Conservation (phyloP, 805 yeast species). For the Candida qinlingensis region DNA sequence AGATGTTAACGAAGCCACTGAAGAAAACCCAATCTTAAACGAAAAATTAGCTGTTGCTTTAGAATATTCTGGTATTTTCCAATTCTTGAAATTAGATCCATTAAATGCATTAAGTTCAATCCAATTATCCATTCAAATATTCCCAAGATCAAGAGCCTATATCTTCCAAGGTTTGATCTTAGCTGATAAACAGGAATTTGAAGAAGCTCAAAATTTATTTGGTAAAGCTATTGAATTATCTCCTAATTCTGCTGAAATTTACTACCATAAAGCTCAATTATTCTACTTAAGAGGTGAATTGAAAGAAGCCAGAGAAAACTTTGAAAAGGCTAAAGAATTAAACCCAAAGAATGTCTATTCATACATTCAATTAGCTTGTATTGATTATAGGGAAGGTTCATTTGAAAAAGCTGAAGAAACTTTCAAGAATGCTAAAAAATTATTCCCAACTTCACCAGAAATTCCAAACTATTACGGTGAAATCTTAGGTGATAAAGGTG, state of each 20-base stretch:
- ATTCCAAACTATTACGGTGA: constrained; percentile 96
- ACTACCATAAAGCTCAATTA: constrained; percentile 93
- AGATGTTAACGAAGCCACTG: constrained; percentile 18
- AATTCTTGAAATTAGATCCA: constrained; percentile 73
- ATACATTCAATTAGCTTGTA: constrained; percentile 88
- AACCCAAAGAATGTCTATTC: constrained; percentile 78
- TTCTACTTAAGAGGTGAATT: constrained; percentile 76
- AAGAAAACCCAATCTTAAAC: constrained; percentile 25
- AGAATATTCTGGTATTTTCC: constrained; percentile 80
- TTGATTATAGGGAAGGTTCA: constrained; percentile 72
- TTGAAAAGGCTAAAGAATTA: constrained; percentile 66
- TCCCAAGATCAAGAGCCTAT: constrained; percentile 78
- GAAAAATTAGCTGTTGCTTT: constrained; percentile 61
- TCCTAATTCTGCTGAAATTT: constrained; percentile 71
- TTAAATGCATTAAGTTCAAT: constrained; percentile 59
- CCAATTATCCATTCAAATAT: constrained; percentile 55
- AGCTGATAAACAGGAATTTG: constrained; percentile 76
- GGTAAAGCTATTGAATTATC: constrained; percentile 64
- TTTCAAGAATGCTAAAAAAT: constrained; percentile 63
- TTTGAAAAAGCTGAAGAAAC: constrained; percentile 53
- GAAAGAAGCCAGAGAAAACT: constrained; percentile 65
- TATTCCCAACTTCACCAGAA: constrained; percentile 84
- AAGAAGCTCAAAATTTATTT: constrained; percentile 64
- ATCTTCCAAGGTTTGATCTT: constrained; percentile 75
- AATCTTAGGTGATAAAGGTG: constrained; percentile 77